Base-by-base conservation (phyloP, 306 rosid species). In the Crotalaria pallida region DNA sequence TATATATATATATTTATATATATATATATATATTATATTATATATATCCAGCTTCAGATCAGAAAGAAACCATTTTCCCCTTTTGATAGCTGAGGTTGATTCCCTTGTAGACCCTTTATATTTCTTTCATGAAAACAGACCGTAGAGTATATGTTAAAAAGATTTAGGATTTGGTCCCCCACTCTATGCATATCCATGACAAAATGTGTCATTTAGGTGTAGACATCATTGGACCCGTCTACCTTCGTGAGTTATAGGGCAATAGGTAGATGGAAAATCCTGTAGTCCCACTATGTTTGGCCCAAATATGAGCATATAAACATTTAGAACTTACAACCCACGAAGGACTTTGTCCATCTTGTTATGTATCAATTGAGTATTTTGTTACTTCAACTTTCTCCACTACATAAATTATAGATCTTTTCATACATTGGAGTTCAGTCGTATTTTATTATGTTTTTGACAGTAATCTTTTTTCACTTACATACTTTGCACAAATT, bases 151-250 rank as follows among this genome's bases (percentile, higher is more conserved):
- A 68, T 29, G 62, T 15, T 41, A 58, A 61, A 5, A 7, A 63
- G 41, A n/a, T 18, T n/a, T 0, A 61, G 69, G 69, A 66, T 78
- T 74, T 34, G 69, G 81, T 71, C 59, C 83, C 73, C 65, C 65
- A 58, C 81, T 41, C 3, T 10, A 50, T 49, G 67, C 48, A 66
- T 19, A 29, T 77, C 41, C 50, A 27, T 62, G 63, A 73, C 60
- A 73, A 73, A 66, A 72, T 66, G 80, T 67, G 72, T 72, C 79
- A 69, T 73, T 67, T 73, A 26, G 76, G 71, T 17, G 33, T 70
- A 18, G 49, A 68, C 77, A 63, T 63, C 56, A 21, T 59, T 71
- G 81, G 77, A 53, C 84, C 83, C 71, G 52, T 34, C 58, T 49
- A 48, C 52, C 70, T 75, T 65, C 65, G 80, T 65, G 67, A 64